Percentiles rank a stretch among this genome's conserved stretches.
Conservation (phyloP, 805 yeast genomes). For the Trichomonascus vanleenenianus region DNA sequence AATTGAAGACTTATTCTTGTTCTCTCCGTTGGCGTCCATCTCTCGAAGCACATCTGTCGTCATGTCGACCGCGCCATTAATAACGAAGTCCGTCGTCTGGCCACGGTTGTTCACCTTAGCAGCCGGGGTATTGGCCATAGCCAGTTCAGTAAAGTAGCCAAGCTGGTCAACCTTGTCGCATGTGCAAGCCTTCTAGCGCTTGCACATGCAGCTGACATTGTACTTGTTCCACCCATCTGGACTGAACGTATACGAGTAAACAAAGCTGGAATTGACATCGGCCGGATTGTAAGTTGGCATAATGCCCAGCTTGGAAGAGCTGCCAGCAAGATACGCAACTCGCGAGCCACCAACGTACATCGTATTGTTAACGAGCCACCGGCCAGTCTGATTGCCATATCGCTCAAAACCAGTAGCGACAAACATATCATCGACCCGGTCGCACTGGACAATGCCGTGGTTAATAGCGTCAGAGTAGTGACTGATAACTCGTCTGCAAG, state of each 20-base stretch:
- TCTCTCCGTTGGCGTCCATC: too few relatives aligned
- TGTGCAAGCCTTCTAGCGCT: neutral
- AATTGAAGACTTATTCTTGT: too few relatives aligned
- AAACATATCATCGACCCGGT: too few relatives aligned
- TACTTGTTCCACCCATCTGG: neutral
- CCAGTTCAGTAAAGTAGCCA: slow-evolving; percentile 7
- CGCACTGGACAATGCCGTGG: too few relatives aligned
- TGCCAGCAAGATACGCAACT: neutral
- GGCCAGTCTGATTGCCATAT: neutral
- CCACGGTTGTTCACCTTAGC: neutral
- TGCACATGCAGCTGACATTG: neutral
- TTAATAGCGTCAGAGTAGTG: too few relatives aligned
- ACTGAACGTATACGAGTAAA: neutral
- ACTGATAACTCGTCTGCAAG: too few relatives aligned
- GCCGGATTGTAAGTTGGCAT: neutral
- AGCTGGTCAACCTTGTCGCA: neutral
- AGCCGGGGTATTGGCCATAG: neutral
- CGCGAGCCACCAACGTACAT: slow-evolving; percentile 1
- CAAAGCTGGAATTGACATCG: neutral
- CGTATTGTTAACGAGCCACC: neutral
- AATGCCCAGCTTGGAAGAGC: neutral
- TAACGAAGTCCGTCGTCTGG: neutral
- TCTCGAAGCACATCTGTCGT: neutral
- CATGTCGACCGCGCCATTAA: neutral
- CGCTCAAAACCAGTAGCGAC: too few relatives aligned